Percentiles rank a stretch among this genome's conserved stretches.
Evolutionary conservation across 768 basidiomycete genomes (phyloP).

Genomic region (Leccinum subgranulosum): DNA sequence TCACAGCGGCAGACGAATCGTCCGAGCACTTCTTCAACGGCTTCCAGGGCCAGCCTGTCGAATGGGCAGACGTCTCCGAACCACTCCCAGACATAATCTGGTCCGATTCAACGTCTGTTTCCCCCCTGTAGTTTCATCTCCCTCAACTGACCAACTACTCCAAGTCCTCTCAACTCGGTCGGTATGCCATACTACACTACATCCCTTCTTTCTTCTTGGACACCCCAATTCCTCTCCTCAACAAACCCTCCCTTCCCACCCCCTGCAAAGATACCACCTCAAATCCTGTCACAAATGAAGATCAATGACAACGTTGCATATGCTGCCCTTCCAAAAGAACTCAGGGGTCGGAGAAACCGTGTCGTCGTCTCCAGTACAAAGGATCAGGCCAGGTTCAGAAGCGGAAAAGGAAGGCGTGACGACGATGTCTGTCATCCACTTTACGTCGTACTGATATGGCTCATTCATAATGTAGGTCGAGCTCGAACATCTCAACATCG

Average conservation of each 20-base stretch:
- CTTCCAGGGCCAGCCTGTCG: conserved; percentile 80
- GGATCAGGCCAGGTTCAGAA: conserved; percentile 78
- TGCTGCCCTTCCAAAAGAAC: conserved; percentile 81
- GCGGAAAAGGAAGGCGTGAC: conserved; percentile 58
- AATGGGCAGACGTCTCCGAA: conserved; percentile 78
- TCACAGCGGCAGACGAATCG: conserved; percentile 67
- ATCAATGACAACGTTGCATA: conserved; percentile 89
- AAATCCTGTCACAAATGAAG: conserved; percentile 76
- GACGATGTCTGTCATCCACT: conserved; percentile 36
- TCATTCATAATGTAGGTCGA: conserved; percentile 39
- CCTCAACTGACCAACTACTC: not conserved
- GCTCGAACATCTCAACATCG: conserved; percentile 50
- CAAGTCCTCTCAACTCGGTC: conserved; percentile 81
- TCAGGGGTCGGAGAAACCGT: conserved; percentile 82
- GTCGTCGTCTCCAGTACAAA: conserved; percentile 45
- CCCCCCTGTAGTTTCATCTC: not conserved
- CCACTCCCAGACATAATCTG: conserved; percentile 73
- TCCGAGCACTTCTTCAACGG: conserved; percentile 76
- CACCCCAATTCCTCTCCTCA: conserved; percentile 52
- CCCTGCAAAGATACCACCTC: conserved; percentile 73
- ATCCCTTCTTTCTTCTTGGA: conserved; percentile 67
- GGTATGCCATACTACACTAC: conserved; percentile 84
- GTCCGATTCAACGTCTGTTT: conserved; percentile 72
- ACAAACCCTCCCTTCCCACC: conserved; percentile 55
- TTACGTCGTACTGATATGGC: not conserved